phyloP scores from a whole-genome alignment of 1,284 basidiomycete species.

The Crucibulum cyathiforme region DNA sequence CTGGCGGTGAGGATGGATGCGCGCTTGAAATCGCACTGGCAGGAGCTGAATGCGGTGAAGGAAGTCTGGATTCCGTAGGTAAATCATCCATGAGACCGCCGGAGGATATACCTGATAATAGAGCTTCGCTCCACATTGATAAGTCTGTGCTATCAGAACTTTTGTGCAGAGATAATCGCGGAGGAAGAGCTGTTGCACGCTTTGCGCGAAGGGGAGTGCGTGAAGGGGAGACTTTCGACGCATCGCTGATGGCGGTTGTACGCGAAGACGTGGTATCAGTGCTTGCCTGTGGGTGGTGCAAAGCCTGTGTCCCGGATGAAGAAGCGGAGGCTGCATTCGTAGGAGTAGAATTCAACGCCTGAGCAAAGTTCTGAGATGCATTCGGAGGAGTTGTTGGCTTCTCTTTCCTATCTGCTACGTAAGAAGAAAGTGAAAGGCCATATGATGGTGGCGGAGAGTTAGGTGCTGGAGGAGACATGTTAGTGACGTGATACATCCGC shows the following conservation, averaged over 20 bases:
- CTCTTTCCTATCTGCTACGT: background rate
- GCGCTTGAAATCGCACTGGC: background rate
- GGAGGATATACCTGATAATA: conserved; percentile 38
- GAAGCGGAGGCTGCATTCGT: background rate
- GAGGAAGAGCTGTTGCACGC: conserved; percentile 48
- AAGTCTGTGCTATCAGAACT: conserved; percentile 39
- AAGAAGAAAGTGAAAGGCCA: background rate
- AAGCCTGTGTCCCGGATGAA: background rate
- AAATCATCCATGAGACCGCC: conserved; percentile 4
- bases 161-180: conserved; percentile 59
- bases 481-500: conserved; percentile 3
- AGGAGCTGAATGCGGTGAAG: background rate
- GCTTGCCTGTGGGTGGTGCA: background rate
- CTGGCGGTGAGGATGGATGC: too few relatives aligned
- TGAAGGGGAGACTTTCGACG: background rate
- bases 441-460: conserved; percentile 13
- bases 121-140: conserved; percentile 40
- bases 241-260: background rate
- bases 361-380: background rate
- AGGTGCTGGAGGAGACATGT: conserved; percentile 2
- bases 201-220: conserved; percentile 26
- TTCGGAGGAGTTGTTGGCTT: background rate
- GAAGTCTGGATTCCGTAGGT: background rate
- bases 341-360: background rate
- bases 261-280: background rate